A percentile compares a stretch with the other conserved stretches of the same genome.
Evolutionary conservation across 139 green algal genomes (phyloP).

Genomic region (Astrephomene gubernaculifera): DNA sequence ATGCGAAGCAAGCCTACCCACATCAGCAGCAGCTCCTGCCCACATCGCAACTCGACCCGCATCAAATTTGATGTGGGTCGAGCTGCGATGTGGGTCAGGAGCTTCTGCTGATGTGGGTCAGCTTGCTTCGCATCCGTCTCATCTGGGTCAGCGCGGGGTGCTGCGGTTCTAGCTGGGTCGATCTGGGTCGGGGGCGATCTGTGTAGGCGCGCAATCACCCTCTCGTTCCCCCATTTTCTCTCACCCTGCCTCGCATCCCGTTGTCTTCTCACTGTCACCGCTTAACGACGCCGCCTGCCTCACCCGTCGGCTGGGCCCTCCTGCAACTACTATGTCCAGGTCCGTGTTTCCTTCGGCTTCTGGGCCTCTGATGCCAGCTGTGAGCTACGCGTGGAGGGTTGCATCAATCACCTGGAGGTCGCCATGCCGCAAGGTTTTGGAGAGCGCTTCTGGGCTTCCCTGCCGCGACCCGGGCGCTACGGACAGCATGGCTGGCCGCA

Average conservation of each 20-base stretch:
- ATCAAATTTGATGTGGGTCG: background rate
- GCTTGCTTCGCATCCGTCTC: background rate
- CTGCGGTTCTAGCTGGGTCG: background rate
- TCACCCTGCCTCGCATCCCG: too few relatives aligned
- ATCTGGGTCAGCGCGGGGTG: background rate
- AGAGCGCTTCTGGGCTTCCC: background rate
- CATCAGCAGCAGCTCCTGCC: background rate
- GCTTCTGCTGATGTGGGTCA: background rate
- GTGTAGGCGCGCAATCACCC: background rate
- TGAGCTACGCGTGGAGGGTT: conserved; percentile 10
- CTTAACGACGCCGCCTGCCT: background rate
- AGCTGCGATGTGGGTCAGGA: background rate
- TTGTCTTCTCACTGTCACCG: background rate
- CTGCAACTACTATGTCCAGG: background rate
- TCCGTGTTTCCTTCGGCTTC: conserved; percentile 39
- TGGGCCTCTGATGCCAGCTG: background rate
- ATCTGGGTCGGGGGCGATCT: background rate
- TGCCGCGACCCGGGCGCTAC: background rate
- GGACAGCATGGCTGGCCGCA: conserved; percentile 17
- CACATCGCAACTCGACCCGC: background rate
- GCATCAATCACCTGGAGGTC: conserved; percentile 42
- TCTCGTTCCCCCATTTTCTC: background rate
- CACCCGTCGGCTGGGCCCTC: background rate
- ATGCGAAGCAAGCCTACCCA: background rate
- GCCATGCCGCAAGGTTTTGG: conserved; percentile 29